These are phyloP conservation scores for Ulvella scutata DNA, from an alignment of 139 green algal species.

Conservation along the genomic window DNA sequence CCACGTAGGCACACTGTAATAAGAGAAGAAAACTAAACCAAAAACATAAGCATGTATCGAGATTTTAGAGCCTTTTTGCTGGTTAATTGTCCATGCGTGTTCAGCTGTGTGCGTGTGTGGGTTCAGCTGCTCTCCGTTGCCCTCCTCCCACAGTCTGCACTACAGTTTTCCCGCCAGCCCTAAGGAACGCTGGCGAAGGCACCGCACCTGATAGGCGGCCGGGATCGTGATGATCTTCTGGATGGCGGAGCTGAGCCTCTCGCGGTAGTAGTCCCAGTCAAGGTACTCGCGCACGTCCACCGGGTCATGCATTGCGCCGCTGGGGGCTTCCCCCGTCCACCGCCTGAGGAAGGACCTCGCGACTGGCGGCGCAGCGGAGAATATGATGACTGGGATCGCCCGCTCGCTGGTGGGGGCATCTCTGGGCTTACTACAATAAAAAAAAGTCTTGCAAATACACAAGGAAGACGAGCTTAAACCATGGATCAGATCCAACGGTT, in stretches of 20 bases:
- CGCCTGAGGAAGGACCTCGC: constrained; percentile 67
- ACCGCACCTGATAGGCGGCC: constrained; percentile 72
- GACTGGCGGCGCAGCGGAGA: constrained; percentile 68
- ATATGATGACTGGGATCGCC: constrained; percentile 88
- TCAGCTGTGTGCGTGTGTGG: too few species aligned
- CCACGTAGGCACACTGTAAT: too few species aligned
- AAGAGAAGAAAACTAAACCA: too few species aligned
- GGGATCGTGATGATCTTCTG: constrained; percentile 99
- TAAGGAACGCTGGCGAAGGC: neutral
- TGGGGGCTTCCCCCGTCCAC: constrained; percentile 57
- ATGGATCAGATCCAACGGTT: too few species aligned
- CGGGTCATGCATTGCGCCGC: constrained; percentile 12
- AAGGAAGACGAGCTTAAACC: too few species aligned
- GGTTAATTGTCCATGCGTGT: too few species aligned
- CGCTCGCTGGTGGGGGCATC: constrained; percentile 63
- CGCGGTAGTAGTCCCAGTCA: constrained; percentile 95
- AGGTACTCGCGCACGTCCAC: constrained; percentile 77
- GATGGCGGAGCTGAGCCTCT: constrained; percentile 77
- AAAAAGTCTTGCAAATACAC: too few species aligned
- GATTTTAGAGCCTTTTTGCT: too few species aligned
- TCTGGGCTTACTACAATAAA: constrained; percentile 23
- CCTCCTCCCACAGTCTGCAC: too few species aligned
- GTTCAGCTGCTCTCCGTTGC: too few species aligned
- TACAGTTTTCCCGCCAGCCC: too few species aligned
- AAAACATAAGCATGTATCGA: too few species aligned